phyloP scores from a whole-genome alignment of 1,284 basidiomycete species.

The Ustilago tritici region DNA sequence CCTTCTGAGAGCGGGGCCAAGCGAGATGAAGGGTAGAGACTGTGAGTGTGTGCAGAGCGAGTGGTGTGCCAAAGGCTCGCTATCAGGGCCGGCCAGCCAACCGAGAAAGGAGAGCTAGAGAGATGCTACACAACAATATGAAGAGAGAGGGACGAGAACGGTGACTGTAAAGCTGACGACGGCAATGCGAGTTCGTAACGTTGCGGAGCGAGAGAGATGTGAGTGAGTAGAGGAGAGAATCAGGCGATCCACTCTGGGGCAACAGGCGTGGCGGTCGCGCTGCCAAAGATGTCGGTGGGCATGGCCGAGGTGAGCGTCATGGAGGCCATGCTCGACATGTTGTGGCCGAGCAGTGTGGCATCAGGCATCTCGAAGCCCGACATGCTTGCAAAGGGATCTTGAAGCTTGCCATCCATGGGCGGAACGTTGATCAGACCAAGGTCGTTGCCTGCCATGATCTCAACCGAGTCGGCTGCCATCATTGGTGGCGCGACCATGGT shows the following conservation, averaged over 20 bases:
- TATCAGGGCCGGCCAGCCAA: conserved; percentile 31
- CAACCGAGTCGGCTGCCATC: conserved; percentile 31
- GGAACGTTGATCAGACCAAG: conserved; percentile 48
- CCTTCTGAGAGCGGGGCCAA: not conserved
- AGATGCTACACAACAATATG: conserved; percentile 8
- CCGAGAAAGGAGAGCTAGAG: conserved; percentile 18
- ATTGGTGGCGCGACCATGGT: conserved; percentile 33
- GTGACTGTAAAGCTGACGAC: conserved; percentile 15
- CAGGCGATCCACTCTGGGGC: conserved; percentile 40
- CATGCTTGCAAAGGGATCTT: conserved; percentile 39
- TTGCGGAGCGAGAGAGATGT: conserved; percentile 15
- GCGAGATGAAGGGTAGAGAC: conserved; percentile 23
- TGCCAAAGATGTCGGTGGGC: conserved; percentile 38
- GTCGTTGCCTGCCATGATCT: conserved; percentile 50
- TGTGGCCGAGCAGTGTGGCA: conserved; percentile 29
- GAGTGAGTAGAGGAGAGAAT: not conserved
- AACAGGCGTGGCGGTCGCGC: conserved; percentile 30
- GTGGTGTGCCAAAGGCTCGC: conserved; percentile 34
- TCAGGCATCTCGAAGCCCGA: conserved; percentile 35
- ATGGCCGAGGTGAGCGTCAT: conserved; percentile 44
- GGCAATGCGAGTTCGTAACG: conserved; percentile 23
- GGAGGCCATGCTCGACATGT: conserved; percentile 35
- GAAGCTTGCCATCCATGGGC: conserved; percentile 41
- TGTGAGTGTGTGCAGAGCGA: conserved; percentile 16
- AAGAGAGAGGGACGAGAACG: not conserved